phyloP scores from a whole-genome alignment of 2,329 filamentous ascomycete species.

The Aurifilum marmelostoma region DNA sequence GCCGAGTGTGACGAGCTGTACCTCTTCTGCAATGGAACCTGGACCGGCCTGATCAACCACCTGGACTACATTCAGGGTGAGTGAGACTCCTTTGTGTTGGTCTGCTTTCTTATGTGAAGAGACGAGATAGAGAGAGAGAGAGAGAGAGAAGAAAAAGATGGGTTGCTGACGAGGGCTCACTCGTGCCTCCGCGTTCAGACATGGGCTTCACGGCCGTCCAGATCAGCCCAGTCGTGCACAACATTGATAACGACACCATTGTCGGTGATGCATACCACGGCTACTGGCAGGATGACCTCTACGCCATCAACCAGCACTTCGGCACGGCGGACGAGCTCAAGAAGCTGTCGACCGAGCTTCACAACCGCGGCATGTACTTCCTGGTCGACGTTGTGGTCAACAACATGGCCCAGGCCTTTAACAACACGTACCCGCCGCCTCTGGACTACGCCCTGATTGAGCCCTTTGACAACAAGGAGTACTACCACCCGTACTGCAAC shows the following conservation, averaged over 20 bases:
- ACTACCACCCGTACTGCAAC: conserved; percentile 65
- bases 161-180: conserved; percentile 3
- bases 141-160: too few species aligned
- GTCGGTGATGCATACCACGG: conserved; percentile 52
- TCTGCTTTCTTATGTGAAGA: too few species aligned
- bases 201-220: conserved; percentile 64
- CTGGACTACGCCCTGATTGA: conserved; percentile 43
- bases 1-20: conserved; percentile 45
- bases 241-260: conserved; percentile 40
- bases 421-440: conserved; percentile 46
- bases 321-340: conserved; percentile 63
- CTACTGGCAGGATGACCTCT: conserved; percentile 57
- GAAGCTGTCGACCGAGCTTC: conserved; percentile 51
- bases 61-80: conserved; percentile 64
- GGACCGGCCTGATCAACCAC: conserved; percentile 58
- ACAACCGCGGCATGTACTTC: conserved; percentile 45
- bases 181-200: conserved; percentile 25
- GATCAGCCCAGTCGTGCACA: conserved; percentile 60
- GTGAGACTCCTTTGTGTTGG: not conserved
- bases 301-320: conserved; percentile 59
- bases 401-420: conserved; percentile 53
- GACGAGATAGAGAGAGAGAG: too few species aligned
- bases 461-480: conserved; percentile 54
- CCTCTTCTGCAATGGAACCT: conserved; percentile 65
- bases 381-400: conserved; percentile 58